phyloP scores from a whole-genome alignment of 257 asterid species.

The Fraxinus pennsylvanica region DNA sequence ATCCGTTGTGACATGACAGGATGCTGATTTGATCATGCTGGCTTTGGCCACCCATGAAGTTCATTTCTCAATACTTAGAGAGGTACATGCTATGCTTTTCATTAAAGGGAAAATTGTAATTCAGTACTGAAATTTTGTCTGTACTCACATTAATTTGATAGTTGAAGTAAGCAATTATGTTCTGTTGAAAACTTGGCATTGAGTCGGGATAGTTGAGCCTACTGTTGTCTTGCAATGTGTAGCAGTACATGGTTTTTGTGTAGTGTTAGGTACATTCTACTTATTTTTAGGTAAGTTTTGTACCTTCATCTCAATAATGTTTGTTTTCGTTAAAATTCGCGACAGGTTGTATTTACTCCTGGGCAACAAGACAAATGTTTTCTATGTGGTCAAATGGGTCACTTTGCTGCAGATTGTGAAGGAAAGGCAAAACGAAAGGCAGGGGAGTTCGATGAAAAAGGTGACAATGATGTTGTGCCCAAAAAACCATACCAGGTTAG shows the following conservation, averaged over 20 bases:
- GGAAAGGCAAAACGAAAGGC: constrained; percentile 93
- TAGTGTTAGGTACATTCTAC: too few species aligned
- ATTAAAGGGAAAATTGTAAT: background rate
- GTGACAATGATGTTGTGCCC: constrained; percentile 61
- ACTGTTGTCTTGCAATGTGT: constrained; percentile 7
- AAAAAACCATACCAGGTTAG: constrained; percentile 92
- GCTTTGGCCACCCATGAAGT: constrained; percentile 68
- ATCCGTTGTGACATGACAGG: constrained; percentile 30
- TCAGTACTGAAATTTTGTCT: background rate
- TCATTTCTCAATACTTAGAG: constrained; percentile 84
- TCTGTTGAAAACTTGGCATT: background rate
- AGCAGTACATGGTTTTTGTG: background rate
- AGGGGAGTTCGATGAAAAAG: constrained; percentile 95
- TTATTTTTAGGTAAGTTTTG: background rate
- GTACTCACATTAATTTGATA: background rate
- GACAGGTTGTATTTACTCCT: constrained; percentile 86
- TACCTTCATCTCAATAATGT: constrained; percentile 23
- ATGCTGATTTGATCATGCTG: constrained; percentile 74
- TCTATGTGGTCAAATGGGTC: constrained; percentile 97
- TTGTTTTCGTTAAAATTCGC: constrained; percentile 24
- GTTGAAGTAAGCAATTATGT: background rate
- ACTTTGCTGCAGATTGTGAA: constrained; percentile 82
- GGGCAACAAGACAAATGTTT: constrained; percentile 98
- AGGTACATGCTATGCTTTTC: constrained; percentile 47
- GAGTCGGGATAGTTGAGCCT: background rate